A percentile compares a stretch with the other conserved stretches of the same genome.
These are phyloP conservation scores for Sporisorium reilianum DNA, from an alignment of 1,284 basidiomycete species.

Conservation along the genomic window DNA sequence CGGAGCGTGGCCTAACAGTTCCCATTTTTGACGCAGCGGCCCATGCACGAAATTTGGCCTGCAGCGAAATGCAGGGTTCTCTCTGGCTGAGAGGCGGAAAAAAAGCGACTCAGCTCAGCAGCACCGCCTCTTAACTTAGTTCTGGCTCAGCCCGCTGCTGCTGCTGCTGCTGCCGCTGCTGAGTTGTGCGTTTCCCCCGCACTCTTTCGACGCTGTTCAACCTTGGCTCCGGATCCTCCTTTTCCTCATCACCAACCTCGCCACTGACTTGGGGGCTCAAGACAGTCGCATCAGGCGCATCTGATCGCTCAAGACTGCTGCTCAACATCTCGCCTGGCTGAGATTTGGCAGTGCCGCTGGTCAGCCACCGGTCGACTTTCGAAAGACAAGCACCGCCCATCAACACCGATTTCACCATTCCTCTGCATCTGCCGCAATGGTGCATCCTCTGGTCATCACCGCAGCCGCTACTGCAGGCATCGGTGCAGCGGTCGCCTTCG, in stretches of 20 bases:
- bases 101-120: constrained; percentile 25
- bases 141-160: neutral
- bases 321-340: too few relatives aligned
- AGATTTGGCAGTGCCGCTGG: neutral
- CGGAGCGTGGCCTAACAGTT: neutral
- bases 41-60: constrained; percentile 16
- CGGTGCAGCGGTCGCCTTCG: constrained; percentile 55
- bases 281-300: neutral
- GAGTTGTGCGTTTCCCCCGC: neutral
- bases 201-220: neutral
- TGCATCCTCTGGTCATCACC: constrained; percentile 54
- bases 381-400: neutral
- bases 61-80: constrained; percentile 42
- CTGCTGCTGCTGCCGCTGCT: neutral
- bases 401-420: neutral
- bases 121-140: constrained; percentile 4
- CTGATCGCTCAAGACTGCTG: too few relatives aligned
- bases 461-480: constrained; percentile 52
- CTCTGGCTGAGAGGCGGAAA: neutral
- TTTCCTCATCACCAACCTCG: neutral
- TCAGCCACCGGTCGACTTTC: neutral
- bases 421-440: constrained; percentile 26
- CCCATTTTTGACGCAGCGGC: neutral
- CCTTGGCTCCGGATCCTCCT: neutral
- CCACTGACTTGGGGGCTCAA: neutral